Base-by-base conservation (phyloP, 495 filamentous ascomycete genomes). In the Elasticomyces elasticus region DNA sequence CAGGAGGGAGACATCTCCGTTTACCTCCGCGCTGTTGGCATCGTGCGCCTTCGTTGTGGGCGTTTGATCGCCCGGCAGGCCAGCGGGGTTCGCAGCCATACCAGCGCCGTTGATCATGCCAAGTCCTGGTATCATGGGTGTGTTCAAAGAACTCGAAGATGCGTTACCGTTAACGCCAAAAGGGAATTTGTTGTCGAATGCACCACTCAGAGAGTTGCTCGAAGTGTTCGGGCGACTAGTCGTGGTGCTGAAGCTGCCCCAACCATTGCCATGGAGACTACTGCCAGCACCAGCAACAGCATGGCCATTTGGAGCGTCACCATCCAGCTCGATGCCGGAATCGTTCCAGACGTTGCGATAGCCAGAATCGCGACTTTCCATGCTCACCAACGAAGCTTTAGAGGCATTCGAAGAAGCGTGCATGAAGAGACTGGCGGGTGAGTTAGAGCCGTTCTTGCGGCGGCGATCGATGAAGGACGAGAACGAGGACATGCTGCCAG, bases 281-380 rank as follows among this genome's bases (percentile, higher is more conserved):
- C 20, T 27, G 24, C 5, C 20, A 4, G 24, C 48, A 19, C 31
- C 45, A 15, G 45, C 27, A 28, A 2, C 25, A 15, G 17, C 72
- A 55, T 76, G 76, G 63, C 76, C 75, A 52, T 41, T 52, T 19
- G 49, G 79, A 52, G 90, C 87, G 45, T 94, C 88, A 64, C 95
- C 88, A 55, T 86, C 74, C 60, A 96, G 83, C 65, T 94, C 94
- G 64, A 96, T 85, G 54, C 88, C 90, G 59, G 85, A 90, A 70
- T 96, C 90, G 66, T 95, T 94, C 90, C 90, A 96, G 58, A 89
- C 89, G 69, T 95, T 94, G 65, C 89, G 86, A 68, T 94, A 92
- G 64, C 87, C 86, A 69, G 86, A 92, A 65, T 87, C 83, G 31
- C 86, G 86, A 22, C 88, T 94, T 65, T 96, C 90, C 72, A 95